Base-by-base conservation (phyloP, 352 stramenopile genomes). In the Saprolegnia parasitica region DNA sequence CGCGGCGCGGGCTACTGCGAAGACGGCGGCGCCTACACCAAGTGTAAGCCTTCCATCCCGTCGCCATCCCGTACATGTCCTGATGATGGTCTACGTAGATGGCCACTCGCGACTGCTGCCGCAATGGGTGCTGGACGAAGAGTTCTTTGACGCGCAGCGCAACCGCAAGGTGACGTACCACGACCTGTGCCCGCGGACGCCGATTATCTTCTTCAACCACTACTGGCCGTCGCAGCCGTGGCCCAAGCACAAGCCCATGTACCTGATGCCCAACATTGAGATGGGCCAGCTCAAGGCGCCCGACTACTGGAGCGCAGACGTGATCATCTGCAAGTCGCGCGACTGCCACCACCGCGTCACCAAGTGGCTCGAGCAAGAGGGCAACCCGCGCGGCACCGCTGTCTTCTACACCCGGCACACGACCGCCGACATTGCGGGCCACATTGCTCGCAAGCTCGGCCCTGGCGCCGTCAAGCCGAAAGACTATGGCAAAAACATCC, bases 331-430 rank as follows among this genome's bases (percentile, higher is more conserved):
- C 68, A 91, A 91, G 60, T 87, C 78, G 8, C 52, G 71, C 26
- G 68, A 72, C 32, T 85, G 78, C 18, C 71, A 72, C 13, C 58
- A 75, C n/a, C 75, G 79, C 40, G 39, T 87, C 18, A 62, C 46
- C n/a, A 74, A 72, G 37, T 90, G 79, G 79, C 83, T 78, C 65
- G n/a, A 50, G 9, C 79, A 86, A 49, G 75, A 90, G 32, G 78
- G 78, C 39, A 86, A 79, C 23, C 77, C 76, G 2, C 73, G 75
- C 10, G 63, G 83, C 37, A 74, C 79, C 13, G 66, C 73, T 10
- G 79, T 87, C 37, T 65, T 82, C 4, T 84, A 83, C 62, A 83
- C 79, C 18, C 77, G 78, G 0, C 79, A 87, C 72, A 87, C 79
- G 49, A 80, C 77, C 0, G 81, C 77, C 35, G 76, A 87, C 58